A percentile compares a stretch with the other conserved stretches of the same genome.
Conservation (phyloP, 1,284 basidiomycete genomes). For the Tetrapyrgos nigripes region DNA sequence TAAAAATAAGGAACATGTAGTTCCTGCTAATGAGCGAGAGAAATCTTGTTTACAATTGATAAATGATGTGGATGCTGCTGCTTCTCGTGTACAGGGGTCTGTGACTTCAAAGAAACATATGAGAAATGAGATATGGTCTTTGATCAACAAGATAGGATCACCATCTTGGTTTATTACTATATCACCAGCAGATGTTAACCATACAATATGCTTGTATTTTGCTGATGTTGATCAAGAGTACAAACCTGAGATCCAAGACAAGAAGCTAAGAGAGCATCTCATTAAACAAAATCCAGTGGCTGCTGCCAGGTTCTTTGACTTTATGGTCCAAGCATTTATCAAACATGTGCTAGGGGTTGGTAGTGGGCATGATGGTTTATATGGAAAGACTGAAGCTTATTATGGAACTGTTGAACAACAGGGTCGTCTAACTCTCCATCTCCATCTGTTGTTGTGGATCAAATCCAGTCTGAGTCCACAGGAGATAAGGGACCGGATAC, state of each 20-base stretch:
- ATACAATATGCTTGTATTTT: no score
- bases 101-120: constrained; percentile 29
- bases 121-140: constrained; percentile 42
- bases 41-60: constrained; percentile 32
- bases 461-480: constrained; percentile 42
- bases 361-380: constrained; percentile 28
- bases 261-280: no score
- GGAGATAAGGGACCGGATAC: constrained; percentile 33
- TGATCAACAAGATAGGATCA: constrained; percentile 37
- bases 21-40: constrained; percentile 31
- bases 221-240: no score
- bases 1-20: constrained; percentile 7
- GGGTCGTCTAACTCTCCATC: constrained; percentile 46
- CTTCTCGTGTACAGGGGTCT: constrained; percentile 37
- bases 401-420: constrained; percentile 52
- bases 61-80: constrained; percentile 39
- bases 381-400: constrained; percentile 40
- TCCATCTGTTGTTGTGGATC: constrained; percentile 52
- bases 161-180: no score
- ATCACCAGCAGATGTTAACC: no score
- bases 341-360: constrained; percentile 30
- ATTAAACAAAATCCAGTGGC: no score
- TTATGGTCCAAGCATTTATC: constrained; percentile 43
- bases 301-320: no score
- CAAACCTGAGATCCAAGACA: no score